phyloP scores from a whole-genome alignment of 2,329 filamentous ascomycete species.

The Aspergillus sp. region DNA sequence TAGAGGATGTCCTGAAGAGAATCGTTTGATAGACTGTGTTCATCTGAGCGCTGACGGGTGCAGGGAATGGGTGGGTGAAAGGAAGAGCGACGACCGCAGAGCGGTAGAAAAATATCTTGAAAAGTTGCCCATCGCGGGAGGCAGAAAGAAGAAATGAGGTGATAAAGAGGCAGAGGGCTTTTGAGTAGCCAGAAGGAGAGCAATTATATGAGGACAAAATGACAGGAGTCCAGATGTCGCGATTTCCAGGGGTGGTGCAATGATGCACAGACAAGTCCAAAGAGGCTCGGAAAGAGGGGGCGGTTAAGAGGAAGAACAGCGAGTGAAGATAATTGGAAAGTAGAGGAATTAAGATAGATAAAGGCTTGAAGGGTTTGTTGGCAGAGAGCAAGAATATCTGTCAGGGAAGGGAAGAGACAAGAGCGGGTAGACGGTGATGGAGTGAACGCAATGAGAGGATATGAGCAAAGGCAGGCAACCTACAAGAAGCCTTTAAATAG shows the following conservation, averaged over 20 bases:
- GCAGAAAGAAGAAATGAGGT: conserved; percentile 9
- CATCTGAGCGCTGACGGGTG: conserved; percentile 24
- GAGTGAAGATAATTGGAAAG: conserved; percentile 6
- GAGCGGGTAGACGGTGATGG: conserved; percentile 13
- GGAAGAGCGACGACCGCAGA: conserved; percentile 19
- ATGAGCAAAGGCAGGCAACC: conserved; percentile 38
- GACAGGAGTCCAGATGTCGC: conserved; percentile 13
- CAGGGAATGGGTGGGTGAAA: conserved; percentile 23
- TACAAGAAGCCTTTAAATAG: conserved; percentile 42
- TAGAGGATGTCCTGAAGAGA: conserved; percentile 30
- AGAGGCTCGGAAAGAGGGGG: conserved; percentile 14
- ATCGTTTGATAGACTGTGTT: conserved; percentile 20
- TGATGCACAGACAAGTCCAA: conserved; percentile 18
- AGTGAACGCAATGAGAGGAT: conserved; percentile 20
- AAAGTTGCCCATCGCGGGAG: conserved; percentile 1
- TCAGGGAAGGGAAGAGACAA: conserved; percentile 22
- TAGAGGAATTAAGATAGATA: conserved; percentile 13
- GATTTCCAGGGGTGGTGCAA: conserved; percentile 21
- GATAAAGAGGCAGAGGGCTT: conserved; percentile 20
- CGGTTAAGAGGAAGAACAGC: conserved; percentile 16
- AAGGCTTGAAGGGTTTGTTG: conserved; percentile 9
- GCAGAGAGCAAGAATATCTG: conserved; percentile 20
- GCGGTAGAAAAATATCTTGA: conserved; percentile 17
- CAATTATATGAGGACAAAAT: conserved; percentile 6
- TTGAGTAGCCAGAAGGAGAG: conserved; percentile 18